Evolutionary conservation across 345 rosid genomes (phyloP), one percentile per base, ranked within the genome.

Genomic region (Salix udensis): DNA sequence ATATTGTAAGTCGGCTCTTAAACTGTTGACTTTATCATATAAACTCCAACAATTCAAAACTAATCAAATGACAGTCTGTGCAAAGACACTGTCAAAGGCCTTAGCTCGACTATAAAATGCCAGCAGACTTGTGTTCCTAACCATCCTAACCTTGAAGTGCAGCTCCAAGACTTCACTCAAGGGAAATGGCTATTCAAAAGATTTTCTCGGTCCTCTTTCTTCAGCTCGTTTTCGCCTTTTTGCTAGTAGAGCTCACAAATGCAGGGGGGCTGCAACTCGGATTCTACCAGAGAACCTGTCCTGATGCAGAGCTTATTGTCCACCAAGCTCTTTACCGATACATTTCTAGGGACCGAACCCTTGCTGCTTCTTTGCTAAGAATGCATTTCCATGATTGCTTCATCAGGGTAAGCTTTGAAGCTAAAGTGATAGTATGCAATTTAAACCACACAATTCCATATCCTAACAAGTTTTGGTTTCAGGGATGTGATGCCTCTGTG

Each of bases 401-500:
- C 23, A 84, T 87, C 28, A 68, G 88, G 83, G 90, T 87, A 84
- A 31, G 82, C 40, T 62, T n/a, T 23, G n/a, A n/a, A n/a, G n/a
- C n/a, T n/a, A n/a, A n/a, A n/a, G n/a, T n/a, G n/a, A n/a, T n/a
- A n/a, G n/a, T n/a, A n/a, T n/a, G n/a, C 36, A 62, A 11, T 39
- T 7, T 11, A n/a, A n/a, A n/a, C n/a, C n/a, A 40, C 44, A 40
- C 44, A 40, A 13, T 44, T 44, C 5, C 23, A 69, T 11, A 40
- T 24, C 8, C 68, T 74, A 42, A 62, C 70, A 65, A 28, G 50
- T 74, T 13, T 1, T 55, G 11, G 7, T 53, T 64, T 26, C 73
- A 86, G 91, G 91, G 91, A 73, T 88, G 91, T 81, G 91, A 88
- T 65, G 91, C 79, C 31, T 88, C 91, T 2, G 55, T 88, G 67